Evolutionary conservation across 345 rosid genomes (phyloP), one percentile per base, ranked within the genome.

Genomic region (Geranium rotundifolium): DNA sequence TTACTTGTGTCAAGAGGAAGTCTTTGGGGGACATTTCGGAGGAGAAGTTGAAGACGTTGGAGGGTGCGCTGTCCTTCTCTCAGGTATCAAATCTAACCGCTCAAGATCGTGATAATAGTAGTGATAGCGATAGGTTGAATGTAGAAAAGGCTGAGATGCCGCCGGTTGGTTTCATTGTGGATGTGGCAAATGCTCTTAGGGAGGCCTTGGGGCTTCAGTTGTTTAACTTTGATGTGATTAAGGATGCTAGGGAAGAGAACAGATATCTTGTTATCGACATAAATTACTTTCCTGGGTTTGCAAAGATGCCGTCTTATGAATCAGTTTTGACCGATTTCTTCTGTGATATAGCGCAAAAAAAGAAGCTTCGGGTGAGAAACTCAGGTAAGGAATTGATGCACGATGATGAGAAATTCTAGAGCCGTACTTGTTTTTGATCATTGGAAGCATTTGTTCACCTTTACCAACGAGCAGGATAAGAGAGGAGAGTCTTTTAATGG

Each of bases 151-250:
- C 78, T 0, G 75, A 82, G 69, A 50, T 82, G 81, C 84, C 85
- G 4, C 84, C 85, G 0, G 73, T 61, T 68, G 62, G 71, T 49
- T 80, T 82, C 57, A 68, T 81, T 10, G 34, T 55, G 31, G 81
- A 74, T 15, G 63, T 85, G 0, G 85, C 85, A 2, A 72, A 67
- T 68, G 84, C 80, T 7, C 66, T 80, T 81, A 82, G 85, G 61
- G 60, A 37, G 57, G 85, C 77, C 0, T 37, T 82, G 73, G 75
- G 66, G 29, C 63, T 85, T 77, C 79, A 77, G 17, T 66, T 85
- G 72, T 82, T 85, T 59, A 82, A 85, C 64, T 82, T 82, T 60
- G 90, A 85, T 76, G 81, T 85, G 65, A 82, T 85, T 13, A 82
- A 84, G 60, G 90, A 82, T 60, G 65, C 75, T 12, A 74, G 82